A percentile compares a stretch with the other conserved stretches of the same genome.
Evolutionary conservation across 805 yeast species (phyloP).

Genomic region (Yarrowia alimentaria): DNA sequence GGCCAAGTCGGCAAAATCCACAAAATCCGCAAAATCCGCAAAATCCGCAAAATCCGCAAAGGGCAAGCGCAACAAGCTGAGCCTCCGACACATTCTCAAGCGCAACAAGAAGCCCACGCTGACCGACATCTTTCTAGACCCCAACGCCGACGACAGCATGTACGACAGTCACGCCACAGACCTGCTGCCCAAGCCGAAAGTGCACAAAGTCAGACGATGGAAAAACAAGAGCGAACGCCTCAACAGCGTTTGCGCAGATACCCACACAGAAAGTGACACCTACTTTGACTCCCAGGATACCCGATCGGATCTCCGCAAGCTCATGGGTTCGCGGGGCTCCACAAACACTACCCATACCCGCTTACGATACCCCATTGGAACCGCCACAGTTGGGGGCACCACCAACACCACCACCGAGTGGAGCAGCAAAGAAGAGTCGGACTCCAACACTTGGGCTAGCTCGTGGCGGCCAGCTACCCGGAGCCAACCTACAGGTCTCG

Average conservation of each 20-base stretch:
- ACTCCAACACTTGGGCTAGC: not conserved
- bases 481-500: no score
- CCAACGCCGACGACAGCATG: constrained; percentile 18
- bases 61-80: not conserved
- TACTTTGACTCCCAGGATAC: constrained; percentile 9
- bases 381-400: not conserved
- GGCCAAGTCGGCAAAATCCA: not conserved
- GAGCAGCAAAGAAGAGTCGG: not conserved
- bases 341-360: constrained; percentile 14
- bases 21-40: not conserved
- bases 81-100: constrained; percentile 1
- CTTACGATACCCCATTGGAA: constrained; percentile 1
- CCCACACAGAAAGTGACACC: constrained; percentile 3
- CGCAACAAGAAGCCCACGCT: constrained; percentile 7
- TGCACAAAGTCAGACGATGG: constrained; percentile 17
- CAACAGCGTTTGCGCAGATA: not conserved
- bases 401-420: not conserved
- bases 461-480: constrained; percentile 10
- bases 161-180: constrained; percentile 15
- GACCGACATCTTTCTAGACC: constrained; percentile 23
- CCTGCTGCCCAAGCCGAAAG: constrained; percentile 17
- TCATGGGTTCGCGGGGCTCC: constrained; percentile 5
- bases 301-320: not conserved
- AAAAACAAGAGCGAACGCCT: not conserved
- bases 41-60: not conserved